Evolutionary conservation across 2,329 filamentous ascomycete species (phyloP).

Genomic region (Berkeleyomyces basicola): DNA sequence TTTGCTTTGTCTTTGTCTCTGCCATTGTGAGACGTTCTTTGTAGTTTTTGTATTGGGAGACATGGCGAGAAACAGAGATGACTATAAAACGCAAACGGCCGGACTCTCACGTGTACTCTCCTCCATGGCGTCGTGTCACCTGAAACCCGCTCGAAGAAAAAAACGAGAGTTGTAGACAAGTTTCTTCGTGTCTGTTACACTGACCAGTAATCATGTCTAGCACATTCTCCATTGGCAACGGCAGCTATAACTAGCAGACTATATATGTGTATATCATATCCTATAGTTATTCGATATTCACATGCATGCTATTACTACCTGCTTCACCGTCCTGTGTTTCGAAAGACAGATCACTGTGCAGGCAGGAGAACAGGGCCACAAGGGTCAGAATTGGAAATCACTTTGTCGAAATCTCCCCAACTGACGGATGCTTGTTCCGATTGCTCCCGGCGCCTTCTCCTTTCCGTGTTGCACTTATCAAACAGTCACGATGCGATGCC

Average conservation of each 20-base stretch:
- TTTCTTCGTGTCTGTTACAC: neutral
- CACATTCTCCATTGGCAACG: neutral
- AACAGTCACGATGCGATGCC: neutral
- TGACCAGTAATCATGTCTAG: neutral
- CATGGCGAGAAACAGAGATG: too few relatives aligned
- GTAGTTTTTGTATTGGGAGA: too few relatives aligned
- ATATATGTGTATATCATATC: too few relatives aligned
- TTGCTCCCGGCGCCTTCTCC: neutral
- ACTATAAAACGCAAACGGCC: too few relatives aligned
- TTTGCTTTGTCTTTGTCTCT: too few relatives aligned
- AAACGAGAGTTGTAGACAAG: neutral
- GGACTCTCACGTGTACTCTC: too few relatives aligned
- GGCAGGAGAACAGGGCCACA: neutral
- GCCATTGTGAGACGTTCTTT: too few relatives aligned
- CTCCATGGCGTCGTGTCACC: too few relatives aligned
- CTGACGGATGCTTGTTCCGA: neutral
- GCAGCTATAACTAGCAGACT: too few relatives aligned
- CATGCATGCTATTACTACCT: neutral
- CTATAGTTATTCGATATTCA: neutral
- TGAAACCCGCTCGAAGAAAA: too few relatives aligned
- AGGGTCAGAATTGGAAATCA: neutral
- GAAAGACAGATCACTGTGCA: neutral
- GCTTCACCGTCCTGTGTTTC: neutral
- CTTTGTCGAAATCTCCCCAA: neutral
- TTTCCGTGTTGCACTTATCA: neutral